Evolutionary conservation across 306 rosid species (phyloP).

Genomic region (Corylus heterophylla): DNA sequence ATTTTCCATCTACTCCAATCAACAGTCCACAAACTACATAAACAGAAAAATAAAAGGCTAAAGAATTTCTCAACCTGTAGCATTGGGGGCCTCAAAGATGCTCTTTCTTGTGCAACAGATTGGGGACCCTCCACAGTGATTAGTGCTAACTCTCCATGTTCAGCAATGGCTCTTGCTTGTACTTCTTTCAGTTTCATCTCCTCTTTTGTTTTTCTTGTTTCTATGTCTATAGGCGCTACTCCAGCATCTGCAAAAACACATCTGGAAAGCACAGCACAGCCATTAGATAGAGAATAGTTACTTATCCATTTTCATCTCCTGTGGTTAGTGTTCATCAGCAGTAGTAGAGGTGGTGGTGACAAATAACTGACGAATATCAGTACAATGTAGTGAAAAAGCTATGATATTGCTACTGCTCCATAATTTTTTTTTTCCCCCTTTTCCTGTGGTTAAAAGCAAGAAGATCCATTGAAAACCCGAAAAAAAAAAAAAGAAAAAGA

Average conservation of each 20-base stretch:
- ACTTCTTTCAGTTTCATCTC: constrained; percentile 82
- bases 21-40: constrained; percentile 14
- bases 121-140: constrained; percentile 84
- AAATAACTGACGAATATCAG: background rate
- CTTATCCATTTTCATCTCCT: background rate
- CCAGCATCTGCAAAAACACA: constrained; percentile 97
- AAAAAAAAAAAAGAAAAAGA: background rate
- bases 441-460: background rate
- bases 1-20: background rate
- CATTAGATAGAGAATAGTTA: constrained; percentile 10
- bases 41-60: constrained; percentile 3
- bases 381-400: background rate
- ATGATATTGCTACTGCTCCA: background rate
- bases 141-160: constrained; percentile 92
- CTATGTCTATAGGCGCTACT: constrained; percentile 80
- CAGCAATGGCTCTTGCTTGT: constrained; percentile 68
- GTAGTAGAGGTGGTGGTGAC: background rate
- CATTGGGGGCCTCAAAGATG: constrained; percentile 91
- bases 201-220: constrained; percentile 83
- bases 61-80: constrained; percentile 64
- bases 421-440: background rate
- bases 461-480: background rate
- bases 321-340: background rate
- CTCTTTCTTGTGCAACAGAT: constrained; percentile 66
- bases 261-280: constrained; percentile 49